phyloP scores from a whole-genome alignment of 768 basidiomycete species.

The Naganishia vishniacii region DNA sequence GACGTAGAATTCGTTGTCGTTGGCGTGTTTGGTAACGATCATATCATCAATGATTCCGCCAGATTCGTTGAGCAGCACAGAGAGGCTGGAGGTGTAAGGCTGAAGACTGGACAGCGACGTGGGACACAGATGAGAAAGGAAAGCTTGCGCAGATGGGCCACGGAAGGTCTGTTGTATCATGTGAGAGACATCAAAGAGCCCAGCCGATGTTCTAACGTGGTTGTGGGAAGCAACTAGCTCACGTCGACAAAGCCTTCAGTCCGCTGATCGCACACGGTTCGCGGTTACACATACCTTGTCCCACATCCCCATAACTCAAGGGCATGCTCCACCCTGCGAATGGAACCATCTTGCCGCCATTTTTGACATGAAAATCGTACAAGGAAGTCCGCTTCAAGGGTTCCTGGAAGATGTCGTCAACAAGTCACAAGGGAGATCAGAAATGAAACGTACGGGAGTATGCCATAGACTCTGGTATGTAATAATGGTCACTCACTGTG shows the following conservation, averaged over 20 bases:
- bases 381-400: constrained; percentile 62
- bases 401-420: constrained; percentile 39
- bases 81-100: constrained; percentile 74
- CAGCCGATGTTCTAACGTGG: constrained; percentile 73
- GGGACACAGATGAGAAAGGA: constrained; percentile 85
- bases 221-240: constrained; percentile 76
- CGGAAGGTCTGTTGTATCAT: constrained; percentile 90
- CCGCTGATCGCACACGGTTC: not conserved
- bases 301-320: constrained; percentile 71
- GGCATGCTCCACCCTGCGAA: constrained; percentile 98
- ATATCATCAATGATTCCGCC: constrained; percentile 97
- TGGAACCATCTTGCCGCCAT: constrained; percentile 87
- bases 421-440: not conserved
- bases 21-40: constrained; percentile 64
- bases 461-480: no score
- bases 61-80: constrained; percentile 75
- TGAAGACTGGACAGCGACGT: constrained; percentile 66
- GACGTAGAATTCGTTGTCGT: constrained; percentile 71
- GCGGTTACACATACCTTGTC: constrained; percentile 58
- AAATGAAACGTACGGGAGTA: not conserved
- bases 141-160: constrained; percentile 68
- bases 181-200: constrained; percentile 94
- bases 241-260: not conserved
- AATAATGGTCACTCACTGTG: constrained; percentile 3
- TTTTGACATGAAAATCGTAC: constrained; percentile 74